Percentiles rank a stretch among this genome's conserved stretches.
phyloP scores from a whole-genome alignment of 805 yeast genomes.

The Schwanniomyces sp. region DNA sequence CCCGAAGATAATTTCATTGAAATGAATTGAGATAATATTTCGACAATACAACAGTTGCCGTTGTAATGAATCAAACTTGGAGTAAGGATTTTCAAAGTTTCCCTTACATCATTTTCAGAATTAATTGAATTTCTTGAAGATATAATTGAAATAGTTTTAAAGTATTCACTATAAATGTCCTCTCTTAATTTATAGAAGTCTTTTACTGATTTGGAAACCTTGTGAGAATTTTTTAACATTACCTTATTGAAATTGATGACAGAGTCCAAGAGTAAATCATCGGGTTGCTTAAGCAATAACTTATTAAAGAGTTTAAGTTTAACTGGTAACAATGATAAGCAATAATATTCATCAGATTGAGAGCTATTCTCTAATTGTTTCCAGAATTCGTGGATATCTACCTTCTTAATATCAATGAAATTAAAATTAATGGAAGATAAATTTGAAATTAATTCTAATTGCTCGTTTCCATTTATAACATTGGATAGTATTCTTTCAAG shows the following conservation, averaged over 20 bases:
- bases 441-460: conserved; percentile 16
- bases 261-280: conserved; percentile 8
- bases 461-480: conserved; percentile 5
- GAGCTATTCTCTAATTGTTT: conserved; percentile 11
- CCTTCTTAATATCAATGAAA: conserved; percentile 4
- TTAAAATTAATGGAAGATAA: conserved; percentile 19
- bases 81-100: conserved; percentile 1
- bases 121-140: not conserved
- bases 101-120: not conserved
- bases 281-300: conserved; percentile 10
- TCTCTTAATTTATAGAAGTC: conserved; percentile 47
- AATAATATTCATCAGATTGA: conserved; percentile 18
- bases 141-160: conserved; percentile 6
- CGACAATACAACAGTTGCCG: conserved; percentile 24
- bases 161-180: conserved; percentile 32
- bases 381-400: conserved; percentile 17
- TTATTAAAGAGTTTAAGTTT: conserved; percentile 31
- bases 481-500: not conserved
- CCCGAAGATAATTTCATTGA: conserved; percentile 4
- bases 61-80: conserved; percentile 17
- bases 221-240: conserved; percentile 19
- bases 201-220: conserved; percentile 19
- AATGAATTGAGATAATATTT: conserved; percentile 15
- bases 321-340: conserved; percentile 13
- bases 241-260: conserved; percentile 17